Evolutionary conservation across 192 early-diverging fungal genomes (phyloP), one percentile per base, ranked within the genome.

Genomic region (Funneliformis geosporum): DNA sequence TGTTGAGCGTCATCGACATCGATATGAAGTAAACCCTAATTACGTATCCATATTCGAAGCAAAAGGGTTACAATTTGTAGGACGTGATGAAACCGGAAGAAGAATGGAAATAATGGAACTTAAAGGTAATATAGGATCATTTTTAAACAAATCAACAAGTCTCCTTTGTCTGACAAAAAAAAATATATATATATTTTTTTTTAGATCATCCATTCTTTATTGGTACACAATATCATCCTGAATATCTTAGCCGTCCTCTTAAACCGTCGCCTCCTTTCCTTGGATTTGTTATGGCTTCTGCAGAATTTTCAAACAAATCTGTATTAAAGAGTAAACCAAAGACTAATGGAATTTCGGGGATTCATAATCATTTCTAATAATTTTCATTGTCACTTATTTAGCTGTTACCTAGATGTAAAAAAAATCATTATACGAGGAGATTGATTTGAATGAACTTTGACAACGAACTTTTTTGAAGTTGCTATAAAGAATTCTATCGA

Each of bases 21-120:
- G 98, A 38, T 99, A 99, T 85, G 98, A 99, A 88, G 94, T 99
- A 71, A 99, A 99, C 86, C 97, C 97, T 12, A 88, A 91, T 64
- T 87, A 89, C 75, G 93, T 97, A 14, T 64, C 83, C 16, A 84
- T 86, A 61, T 83, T 99, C 33, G 97, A 98, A 85, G 81, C 80
- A 7, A 89, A 93, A 44, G 98, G 98, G 4, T 76, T 98, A 79
- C 80, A 87, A 16, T 98, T 98, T 88, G 91, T 98, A 50, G 98
- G 97, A 71, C 90, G 92, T 62, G 98, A 99, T 78, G 96, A 98
- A 78, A 95, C 94, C 60, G 96, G 95, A 47, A 90, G 98, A 84
- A 96, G 98, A 75, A 99, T 99, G 98, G 97, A 98, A 88, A 95
- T 99, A 73, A 78, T 99, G 38, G 98, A 99, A 90, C 76, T 93